phyloP scores from a whole-genome alignment of 148 eudicot species.

The Amaranthus hypochondriacus region DNA sequence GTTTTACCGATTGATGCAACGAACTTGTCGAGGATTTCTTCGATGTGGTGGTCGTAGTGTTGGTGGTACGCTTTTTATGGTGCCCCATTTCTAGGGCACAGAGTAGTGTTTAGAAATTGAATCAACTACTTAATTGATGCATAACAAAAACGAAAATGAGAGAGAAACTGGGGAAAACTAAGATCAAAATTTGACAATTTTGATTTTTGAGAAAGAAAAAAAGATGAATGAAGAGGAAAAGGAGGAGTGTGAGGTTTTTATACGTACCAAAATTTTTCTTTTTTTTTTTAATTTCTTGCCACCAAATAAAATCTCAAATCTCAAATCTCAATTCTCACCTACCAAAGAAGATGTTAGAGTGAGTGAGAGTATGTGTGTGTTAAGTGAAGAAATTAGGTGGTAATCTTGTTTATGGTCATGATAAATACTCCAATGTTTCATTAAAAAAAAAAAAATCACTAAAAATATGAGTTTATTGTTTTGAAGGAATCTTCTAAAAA shows the following conservation, averaged over 20 bases:
- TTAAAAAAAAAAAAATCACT: no score
- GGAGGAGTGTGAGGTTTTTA: neutral
- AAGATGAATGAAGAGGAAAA: neutral
- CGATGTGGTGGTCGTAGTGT: slow-evolving; percentile 36
- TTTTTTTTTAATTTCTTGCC: neutral
- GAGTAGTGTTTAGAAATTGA: neutral
- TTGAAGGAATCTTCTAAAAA: no score
- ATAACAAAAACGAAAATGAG: neutral
- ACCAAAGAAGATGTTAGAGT: neutral
- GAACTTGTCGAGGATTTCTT: slow-evolving; percentile 29
- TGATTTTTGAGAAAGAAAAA: neutral
- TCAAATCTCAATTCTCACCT: slow-evolving; percentile 4
- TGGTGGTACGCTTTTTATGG: slow-evolving; percentile 17
- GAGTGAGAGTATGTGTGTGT: no score
- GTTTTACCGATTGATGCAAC: slow-evolving; percentile 12
- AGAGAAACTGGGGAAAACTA: neutral
- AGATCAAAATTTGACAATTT: neutral
- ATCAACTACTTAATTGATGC: neutral
- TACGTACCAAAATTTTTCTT: neutral
- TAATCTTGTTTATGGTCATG: neutral
- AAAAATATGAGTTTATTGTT: no score
- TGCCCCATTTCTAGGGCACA: slow-evolving; percentile 17
- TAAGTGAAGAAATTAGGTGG: neutral
- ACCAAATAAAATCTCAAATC: neutral
- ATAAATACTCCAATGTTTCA: no score